Conservation (phyloP, 192 early-diverging fungal genomes). For the Coemansia sp. region DNA sequence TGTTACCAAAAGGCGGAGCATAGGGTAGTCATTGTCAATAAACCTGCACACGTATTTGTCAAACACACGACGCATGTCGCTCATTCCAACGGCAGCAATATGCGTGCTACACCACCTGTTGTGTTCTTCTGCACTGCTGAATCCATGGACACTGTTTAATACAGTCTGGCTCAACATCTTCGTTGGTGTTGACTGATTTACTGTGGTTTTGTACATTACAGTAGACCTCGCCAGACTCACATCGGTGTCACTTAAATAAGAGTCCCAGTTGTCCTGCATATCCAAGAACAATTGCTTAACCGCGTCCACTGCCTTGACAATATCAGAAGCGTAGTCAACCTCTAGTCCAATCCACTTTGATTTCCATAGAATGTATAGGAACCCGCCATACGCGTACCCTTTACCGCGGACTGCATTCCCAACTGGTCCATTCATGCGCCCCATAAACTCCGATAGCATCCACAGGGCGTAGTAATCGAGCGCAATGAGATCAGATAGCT, state of each 20-base stretch:
- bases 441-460: constrained; percentile 69
- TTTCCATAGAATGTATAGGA: constrained; percentile 61
- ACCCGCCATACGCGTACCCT: constrained; percentile 75
- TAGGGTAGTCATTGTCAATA: constrained; percentile 25
- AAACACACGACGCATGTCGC: constrained; percentile 42
- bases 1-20: constrained; percentile 26
- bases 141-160: constrained; percentile 24
- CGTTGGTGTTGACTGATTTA: constrained; percentile 18
- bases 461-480: constrained; percentile 59
- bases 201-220: constrained; percentile 15
- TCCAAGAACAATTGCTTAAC: constrained; percentile 23
- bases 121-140: constrained; percentile 12
- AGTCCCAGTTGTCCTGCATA: constrained; percentile 27
- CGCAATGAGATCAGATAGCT: constrained; percentile 41
- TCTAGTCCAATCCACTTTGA: constrained; percentile 52
- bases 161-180: constrained; percentile 18
- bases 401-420: constrained; percentile 74
- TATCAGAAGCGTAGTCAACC: constrained; percentile 33
- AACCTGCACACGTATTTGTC: constrained; percentile 29
- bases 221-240: constrained; percentile 38
- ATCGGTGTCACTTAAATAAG: constrained; percentile 45
- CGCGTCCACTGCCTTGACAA: constrained; percentile 28
- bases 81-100: constrained; percentile 17
- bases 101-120: constrained; percentile 35
- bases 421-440: constrained; percentile 73